A percentile compares a stretch with the other conserved stretches of the same genome.
Conservation (phyloP, 2,329 filamentous ascomycete species). For the Rugonectria rugulosa region DNA sequence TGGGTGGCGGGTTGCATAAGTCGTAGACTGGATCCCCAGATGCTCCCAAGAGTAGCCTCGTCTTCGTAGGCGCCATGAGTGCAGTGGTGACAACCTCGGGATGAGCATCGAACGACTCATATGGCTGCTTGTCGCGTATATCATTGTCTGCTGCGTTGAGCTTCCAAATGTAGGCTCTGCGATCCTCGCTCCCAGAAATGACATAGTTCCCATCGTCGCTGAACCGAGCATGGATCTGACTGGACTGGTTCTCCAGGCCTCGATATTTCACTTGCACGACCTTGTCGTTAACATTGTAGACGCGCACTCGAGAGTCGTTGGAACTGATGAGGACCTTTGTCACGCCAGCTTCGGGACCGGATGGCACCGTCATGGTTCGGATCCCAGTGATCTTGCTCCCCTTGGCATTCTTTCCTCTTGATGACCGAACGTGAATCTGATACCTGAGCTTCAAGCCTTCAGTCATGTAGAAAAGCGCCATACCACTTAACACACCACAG, state of each 20-base stretch:
- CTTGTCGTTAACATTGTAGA: constrained; percentile 90
- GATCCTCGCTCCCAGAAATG: constrained; percentile 92
- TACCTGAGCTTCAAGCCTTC: constrained; percentile 84
- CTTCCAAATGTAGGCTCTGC: constrained; percentile 90
- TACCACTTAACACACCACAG: constrained; percentile 83
- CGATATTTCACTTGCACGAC: constrained; percentile 88
- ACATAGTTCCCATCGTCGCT: constrained; percentile 87
- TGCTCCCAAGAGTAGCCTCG: constrained; percentile 77
- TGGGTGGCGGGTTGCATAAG: constrained; percentile 91
- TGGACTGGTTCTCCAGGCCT: constrained; percentile 87
- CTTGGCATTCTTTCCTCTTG: constrained; percentile 90
- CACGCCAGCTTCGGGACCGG: constrained; percentile 61
- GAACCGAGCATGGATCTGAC: constrained; percentile 89
- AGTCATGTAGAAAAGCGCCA: constrained; percentile 92
- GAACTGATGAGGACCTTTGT: constrained; percentile 89
- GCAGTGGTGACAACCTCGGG: constrained; percentile 89
- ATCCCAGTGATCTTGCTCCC: constrained; percentile 98
- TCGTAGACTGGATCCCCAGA: constrained; percentile 96
- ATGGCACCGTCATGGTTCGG: constrained; percentile 70
- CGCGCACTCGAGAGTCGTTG: constrained; percentile 89
- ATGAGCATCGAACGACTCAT: constrained; percentile 92
- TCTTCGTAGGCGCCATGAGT: constrained; percentile 80
- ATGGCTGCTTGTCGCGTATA: constrained; percentile 79
- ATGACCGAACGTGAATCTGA: constrained; percentile 92
- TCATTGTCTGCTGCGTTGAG: constrained; percentile 59